These are phyloP conservation scores for Urtica urens DNA, from an alignment of 306 rosid species.

Conservation along the genomic window DNA sequence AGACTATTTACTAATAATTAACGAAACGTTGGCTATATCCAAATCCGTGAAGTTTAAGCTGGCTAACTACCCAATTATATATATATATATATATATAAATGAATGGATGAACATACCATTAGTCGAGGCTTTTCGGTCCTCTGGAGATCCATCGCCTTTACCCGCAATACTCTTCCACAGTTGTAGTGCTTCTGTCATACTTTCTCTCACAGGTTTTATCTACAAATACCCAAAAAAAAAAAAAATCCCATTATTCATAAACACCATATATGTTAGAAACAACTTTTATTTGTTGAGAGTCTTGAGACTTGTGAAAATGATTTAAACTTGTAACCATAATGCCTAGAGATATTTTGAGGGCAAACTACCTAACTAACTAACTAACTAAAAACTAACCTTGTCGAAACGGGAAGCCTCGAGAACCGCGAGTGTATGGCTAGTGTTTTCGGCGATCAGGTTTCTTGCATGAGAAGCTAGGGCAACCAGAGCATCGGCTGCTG, in stretches of 20 bases:
- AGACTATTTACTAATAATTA: no score
- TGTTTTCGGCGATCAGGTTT: constrained; percentile 46
- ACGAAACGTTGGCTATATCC: no score
- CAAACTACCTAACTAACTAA: no score
- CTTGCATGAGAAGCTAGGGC: constrained; percentile 76
- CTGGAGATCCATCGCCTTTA: constrained; percentile 52
- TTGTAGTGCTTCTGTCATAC: constrained; percentile 87
- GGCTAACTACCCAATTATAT: no score
- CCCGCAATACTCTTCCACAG: constrained; percentile 77
- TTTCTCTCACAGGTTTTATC: constrained; percentile 93
- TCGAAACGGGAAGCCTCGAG: constrained; percentile 86
- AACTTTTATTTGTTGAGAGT: no score
- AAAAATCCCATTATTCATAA: no score
- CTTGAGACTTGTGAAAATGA: no score
- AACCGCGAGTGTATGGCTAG: constrained; percentile 41
- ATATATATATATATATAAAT: no score
- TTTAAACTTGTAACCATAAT: no score
- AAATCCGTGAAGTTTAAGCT: no score
- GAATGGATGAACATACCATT: constrained; percentile 33
- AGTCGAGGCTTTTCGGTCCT: constrained; percentile 37
- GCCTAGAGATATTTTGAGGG: neutral
- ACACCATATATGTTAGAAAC: no score
- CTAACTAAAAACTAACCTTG: constrained; percentile 83
- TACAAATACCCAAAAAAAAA: constrained; percentile 12
- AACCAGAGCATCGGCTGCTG: constrained; percentile 78